Conservation (phyloP, 2,329 filamentous ascomycete species). For the Zymoseptoria crescenta region DNA sequence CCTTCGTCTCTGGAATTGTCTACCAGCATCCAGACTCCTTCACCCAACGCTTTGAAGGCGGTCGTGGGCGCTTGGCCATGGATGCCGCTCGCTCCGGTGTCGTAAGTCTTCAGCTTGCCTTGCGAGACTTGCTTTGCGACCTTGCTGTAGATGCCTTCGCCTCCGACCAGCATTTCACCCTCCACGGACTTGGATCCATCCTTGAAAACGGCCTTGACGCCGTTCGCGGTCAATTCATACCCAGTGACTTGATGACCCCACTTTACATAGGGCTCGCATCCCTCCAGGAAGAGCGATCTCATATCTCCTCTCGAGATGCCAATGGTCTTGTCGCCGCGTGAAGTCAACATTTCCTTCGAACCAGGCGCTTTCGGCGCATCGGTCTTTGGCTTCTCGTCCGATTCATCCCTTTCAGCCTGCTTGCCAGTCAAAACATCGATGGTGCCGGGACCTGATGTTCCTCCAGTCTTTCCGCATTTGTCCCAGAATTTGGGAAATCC, state of each 20-base stretch:
- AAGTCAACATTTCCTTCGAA: slow-evolving; percentile 32
- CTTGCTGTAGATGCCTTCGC: slow-evolving; percentile 55
- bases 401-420: slow-evolving; percentile 7
- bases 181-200: slow-evolving; percentile 53
- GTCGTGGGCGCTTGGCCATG: slow-evolving; percentile 57
- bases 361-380: slow-evolving; percentile 20
- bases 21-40: slow-evolving; percentile 52
- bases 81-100: slow-evolving; percentile 56
- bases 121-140: slow-evolving; percentile 53
- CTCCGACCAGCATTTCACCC: slow-evolving; percentile 52
- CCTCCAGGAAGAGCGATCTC: slow-evolving; percentile 50
- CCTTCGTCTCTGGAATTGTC: slow-evolving; percentile 45
- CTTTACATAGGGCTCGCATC: slow-evolving; percentile 47
- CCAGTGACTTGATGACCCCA: slow-evolving; percentile 51
- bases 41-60: slow-evolving; percentile 54
- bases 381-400: slow-evolving; percentile 3
- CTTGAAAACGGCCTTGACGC: slow-evolving; percentile 51
- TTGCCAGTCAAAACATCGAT: slow-evolving; percentile 50
- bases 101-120: slow-evolving; percentile 53
- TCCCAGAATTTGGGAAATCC: slow-evolving; percentile 51
- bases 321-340: slow-evolving; percentile 51
- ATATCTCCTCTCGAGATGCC: slow-evolving; percentile 58
- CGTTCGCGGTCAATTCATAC: slow-evolving; percentile 49
- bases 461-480: slow-evolving; percentile 52
- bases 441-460: slow-evolving; percentile 40